phyloP scores from a whole-genome alignment of 306 rosid genomes.

The Mimosa bimucronata region DNA sequence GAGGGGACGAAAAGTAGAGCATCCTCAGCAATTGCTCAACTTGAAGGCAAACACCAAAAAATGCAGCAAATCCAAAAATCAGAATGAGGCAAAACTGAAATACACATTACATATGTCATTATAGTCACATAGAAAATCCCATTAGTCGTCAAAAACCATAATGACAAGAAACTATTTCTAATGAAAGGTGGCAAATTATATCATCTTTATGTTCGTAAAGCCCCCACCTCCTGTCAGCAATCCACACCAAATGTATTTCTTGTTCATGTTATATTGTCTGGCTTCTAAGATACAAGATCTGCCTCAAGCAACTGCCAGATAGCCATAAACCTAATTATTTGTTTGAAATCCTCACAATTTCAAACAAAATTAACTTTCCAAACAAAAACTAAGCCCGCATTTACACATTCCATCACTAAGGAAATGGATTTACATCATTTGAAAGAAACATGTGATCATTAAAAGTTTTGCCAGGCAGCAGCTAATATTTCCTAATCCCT shows the following conservation, averaged over 20 bases:
- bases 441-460: neutral
- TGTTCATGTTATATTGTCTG: neutral
- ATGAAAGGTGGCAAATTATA: neutral
- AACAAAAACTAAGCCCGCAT: slow-evolving; percentile 21
- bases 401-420: neutral
- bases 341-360: neutral
- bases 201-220: neutral
- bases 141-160: neutral
- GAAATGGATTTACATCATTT: neutral
- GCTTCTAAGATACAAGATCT: neutral
- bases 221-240: neutral
- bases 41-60: slow-evolving; percentile 6
- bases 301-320: neutral
- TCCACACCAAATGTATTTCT: neutral
- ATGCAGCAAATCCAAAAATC: neutral
- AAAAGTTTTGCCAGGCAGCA: neutral
- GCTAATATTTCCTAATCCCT: neutral
- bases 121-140: neutral
- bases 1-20: neutral
- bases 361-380: slow-evolving; percentile 19
- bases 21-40: slow-evolving; percentile 13
- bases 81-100: neutral
- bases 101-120: neutral
- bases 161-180: neutral
- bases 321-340: too few species aligned